phyloP scores from a whole-genome alignment of 768 basidiomycete species.

The Cantharellus anzutake region DNA sequence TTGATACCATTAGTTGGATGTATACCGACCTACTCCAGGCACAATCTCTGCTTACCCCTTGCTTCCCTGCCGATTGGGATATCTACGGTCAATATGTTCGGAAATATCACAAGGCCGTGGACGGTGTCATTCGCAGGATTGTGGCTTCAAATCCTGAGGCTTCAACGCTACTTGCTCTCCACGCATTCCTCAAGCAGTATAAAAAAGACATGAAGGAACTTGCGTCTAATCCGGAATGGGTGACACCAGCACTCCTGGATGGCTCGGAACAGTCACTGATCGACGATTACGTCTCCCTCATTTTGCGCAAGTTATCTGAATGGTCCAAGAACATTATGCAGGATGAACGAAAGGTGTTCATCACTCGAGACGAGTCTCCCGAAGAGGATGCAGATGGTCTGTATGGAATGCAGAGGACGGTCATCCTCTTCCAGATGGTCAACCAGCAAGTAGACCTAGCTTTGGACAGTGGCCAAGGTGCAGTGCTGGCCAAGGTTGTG shows the following conservation, averaged over 20 bases:
- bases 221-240: constrained; percentile 54
- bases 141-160: constrained; percentile 66
- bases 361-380: constrained; percentile 62
- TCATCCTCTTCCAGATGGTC: constrained; percentile 96
- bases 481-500: constrained; percentile 79
- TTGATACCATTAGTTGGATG: constrained; percentile 66
- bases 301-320: constrained; percentile 89
- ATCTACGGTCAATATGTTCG: constrained; percentile 68
- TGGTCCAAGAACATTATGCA: constrained; percentile 92
- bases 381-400: constrained; percentile 77
- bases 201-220: constrained; percentile 90
- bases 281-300: constrained; percentile 86
- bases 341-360: constrained; percentile 73
- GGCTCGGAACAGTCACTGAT: constrained; percentile 88
- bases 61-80: constrained; percentile 86
- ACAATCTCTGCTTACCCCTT: constrained; percentile 71
- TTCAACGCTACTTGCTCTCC: constrained; percentile 65
- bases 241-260: constrained; percentile 82
- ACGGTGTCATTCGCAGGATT: constrained; percentile 50
- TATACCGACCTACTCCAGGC: constrained; percentile 92
- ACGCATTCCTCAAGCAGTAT: constrained; percentile 94
- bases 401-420: constrained; percentile 80
- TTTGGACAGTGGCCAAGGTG: constrained; percentile 87
- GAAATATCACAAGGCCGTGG: constrained; percentile 77
- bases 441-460: constrained; percentile 93